phyloP scores from a whole-genome alignment of 2,329 filamentous ascomycete genomes.

The Epichloe scottii region DNA sequence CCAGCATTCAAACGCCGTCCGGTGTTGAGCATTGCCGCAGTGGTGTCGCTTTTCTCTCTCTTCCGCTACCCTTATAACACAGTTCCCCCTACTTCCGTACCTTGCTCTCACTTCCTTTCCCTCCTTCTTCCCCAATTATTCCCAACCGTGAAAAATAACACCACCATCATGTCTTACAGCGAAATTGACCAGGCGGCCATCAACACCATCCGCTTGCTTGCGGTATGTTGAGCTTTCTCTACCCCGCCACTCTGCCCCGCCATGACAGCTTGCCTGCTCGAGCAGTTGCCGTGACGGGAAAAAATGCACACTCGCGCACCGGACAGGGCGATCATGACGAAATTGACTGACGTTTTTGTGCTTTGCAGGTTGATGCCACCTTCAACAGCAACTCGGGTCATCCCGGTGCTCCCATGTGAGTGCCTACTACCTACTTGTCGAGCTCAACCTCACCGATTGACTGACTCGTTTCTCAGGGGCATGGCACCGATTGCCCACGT shows the following conservation, averaged over 20 bases:
- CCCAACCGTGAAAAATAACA: constrained; percentile 13
- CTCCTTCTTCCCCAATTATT: constrained; percentile 12
- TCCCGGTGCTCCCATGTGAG: constrained; percentile 91
- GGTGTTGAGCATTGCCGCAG: constrained; percentile 1
- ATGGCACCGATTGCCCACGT: constrained; percentile 95
- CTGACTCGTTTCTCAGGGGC: constrained; percentile 38
- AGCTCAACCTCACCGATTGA: constrained; percentile 4
- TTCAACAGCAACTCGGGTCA: constrained; percentile 93
- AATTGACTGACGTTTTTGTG: background rate
- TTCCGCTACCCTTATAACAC: constrained; percentile 15
- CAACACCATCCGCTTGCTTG: constrained; percentile 95
- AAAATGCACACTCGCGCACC: background rate
- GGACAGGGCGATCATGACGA: background rate
- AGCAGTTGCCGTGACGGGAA: background rate
- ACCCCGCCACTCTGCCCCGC: constrained; percentile 16
- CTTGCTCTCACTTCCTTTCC: constrained; percentile 8
- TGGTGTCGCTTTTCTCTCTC: constrained; percentile 7
- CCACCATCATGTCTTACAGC: constrained; percentile 68
- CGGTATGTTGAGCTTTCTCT: constrained; percentile 52
- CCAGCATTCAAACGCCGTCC: constrained; percentile 6
- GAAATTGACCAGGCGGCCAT: constrained; percentile 83
- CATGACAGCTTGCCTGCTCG: constrained; percentile 11
- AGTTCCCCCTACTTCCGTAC: constrained; percentile 16
- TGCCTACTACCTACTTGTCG: constrained; percentile 9
- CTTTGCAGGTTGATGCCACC: constrained; percentile 82